Evolutionary conservation across 805 yeast genomes (phyloP), one percentile per base, ranked within the genome.

Genomic region (Ogataea nakhonphanomensis): DNA sequence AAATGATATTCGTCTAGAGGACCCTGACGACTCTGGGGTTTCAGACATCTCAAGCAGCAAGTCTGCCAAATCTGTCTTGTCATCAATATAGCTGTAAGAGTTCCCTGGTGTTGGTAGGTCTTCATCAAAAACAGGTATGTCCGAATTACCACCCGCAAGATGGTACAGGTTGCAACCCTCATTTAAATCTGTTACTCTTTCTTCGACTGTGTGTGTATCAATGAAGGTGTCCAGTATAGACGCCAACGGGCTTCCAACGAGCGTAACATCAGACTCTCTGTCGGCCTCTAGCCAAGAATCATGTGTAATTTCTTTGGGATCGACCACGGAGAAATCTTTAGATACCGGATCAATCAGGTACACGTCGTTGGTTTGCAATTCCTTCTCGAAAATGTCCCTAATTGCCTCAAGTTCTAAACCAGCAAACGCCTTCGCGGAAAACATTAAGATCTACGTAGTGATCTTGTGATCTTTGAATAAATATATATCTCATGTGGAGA

Each of bases 141-240:
- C 29, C 14, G 35, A 33, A 10, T 25, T 26, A 17, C 34, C 43
- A 7, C 35, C 30, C 12, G 9, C 29, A 24, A 34, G 24, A 5
- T 35, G 37, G 30, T 29, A 30, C 15, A 38, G 37, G 15, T 29
- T 39, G 43, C 43, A 20, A 20, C 38, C 38, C 8, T 30, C 30
- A 13, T 33, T 7, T n/a, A 29, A 37, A 11, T 34, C 43, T 6
- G 35, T 24, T 9, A 15, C 25, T 13, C 30, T n/a, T 7, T 32
- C 36, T 4, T 30, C 41, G 7, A 12, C 24, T 7, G 32, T 37
- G 14, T 33, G 27, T 7, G 23, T 23, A 9, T 38, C 42, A 4
- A 33, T 12, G 11, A 32, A 22, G 2, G 12, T 11, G 7, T 33
- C 36, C 2, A 38, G 23, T 13, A 22, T 9, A 5, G 42, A 37